Base-by-base conservation (phyloP, 108 stramenopile genomes). In the Nannochloropsis salina region DNA sequence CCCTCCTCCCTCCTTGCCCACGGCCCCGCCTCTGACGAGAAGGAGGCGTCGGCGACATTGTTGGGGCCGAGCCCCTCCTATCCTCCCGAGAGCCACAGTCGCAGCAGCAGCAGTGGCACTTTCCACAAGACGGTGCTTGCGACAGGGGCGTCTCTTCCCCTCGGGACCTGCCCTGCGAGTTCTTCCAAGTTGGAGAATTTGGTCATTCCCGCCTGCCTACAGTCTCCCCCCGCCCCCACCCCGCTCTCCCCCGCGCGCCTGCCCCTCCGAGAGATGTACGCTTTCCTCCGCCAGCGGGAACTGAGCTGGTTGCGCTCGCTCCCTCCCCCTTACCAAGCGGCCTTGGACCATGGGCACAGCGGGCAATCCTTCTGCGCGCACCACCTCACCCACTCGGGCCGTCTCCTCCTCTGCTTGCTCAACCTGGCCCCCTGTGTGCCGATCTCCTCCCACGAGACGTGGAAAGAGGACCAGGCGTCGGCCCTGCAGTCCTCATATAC, bases 391-490 rank as follows among this genome's bases (percentile, higher is more conserved):
- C n/a, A 74, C 61, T 74, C 20, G 20, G 61, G 20, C 8, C 61
- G 61, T n/a, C 61, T 74, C 61, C 61, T 74, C 61, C 61, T 74
- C 61, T 74, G 20, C 61, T n/a, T 74, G 20, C 15, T 74, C 61
- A n/a, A n/a, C 2, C 61, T 74, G 0, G 20, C 20, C 61, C 61
- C 61, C 20, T 74, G 61, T n/a, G 6, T 74, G 20, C 20, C n/a
- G 61, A 74, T 74, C 8, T 2, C 61, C 8, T n/a, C 61, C 0
- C 61, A 74, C n/a, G 61, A 74, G 20, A 74, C 0, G 20, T 74
- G 61, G 61, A 8, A 4, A n/a, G n/a, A 74, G 61, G 61, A 3
- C 15, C 20, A n/a, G 61, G n/a, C 15, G 61, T 15, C 15, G 8
- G n/a, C 61, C 61, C 61, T 74, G 61, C 61, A 74, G 61, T 74